Percentiles rank a stretch among this genome's conserved stretches.
Conservation (phyloP, 805 yeast genomes). For the Saturnispora silvae region DNA sequence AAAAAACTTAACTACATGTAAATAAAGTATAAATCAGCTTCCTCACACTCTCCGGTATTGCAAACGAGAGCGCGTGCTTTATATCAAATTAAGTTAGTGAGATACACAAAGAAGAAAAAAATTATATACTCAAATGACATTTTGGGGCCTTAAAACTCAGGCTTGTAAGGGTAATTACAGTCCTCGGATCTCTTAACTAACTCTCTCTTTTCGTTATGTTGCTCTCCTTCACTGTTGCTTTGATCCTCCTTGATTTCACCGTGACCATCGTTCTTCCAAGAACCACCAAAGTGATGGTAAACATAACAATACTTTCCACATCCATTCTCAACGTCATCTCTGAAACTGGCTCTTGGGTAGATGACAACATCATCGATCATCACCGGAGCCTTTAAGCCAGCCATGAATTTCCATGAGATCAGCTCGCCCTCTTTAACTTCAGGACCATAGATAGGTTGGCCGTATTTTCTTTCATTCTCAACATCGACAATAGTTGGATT, state of each 20-base stretch:
- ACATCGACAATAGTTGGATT: constrained; percentile 27
- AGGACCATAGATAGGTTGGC: constrained; percentile 25
- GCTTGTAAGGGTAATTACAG: constrained; percentile 6
- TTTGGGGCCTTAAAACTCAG: no score
- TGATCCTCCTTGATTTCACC: constrained; percentile 26
- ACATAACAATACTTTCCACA: constrained; percentile 28
- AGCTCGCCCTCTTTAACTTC: constrained; percentile 18
- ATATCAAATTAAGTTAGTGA: no score
- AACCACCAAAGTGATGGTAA: constrained; percentile 28
- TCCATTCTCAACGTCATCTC: constrained; percentile 26
- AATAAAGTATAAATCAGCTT: no score
- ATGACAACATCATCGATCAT: constrained; percentile 27
- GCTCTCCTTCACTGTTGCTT: no score
- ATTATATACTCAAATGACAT: no score
- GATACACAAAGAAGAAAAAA: no score
- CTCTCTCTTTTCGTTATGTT: constrained; percentile 18
- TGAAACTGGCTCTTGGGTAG: constrained; percentile 25
- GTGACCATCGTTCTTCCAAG: constrained; percentile 27
- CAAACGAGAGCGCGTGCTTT: no score
- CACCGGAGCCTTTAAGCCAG: constrained; percentile 26
- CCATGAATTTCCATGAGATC: constrained; percentile 26
- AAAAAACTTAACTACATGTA: no score
- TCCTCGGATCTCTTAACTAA: constrained; percentile 7
- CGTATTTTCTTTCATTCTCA: constrained; percentile 23
- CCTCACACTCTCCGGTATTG: no score